Evolutionary conservation across 176 grass and related monocot species (phyloP).

Genomic region (Eremochloa ophiuroides): DNA sequence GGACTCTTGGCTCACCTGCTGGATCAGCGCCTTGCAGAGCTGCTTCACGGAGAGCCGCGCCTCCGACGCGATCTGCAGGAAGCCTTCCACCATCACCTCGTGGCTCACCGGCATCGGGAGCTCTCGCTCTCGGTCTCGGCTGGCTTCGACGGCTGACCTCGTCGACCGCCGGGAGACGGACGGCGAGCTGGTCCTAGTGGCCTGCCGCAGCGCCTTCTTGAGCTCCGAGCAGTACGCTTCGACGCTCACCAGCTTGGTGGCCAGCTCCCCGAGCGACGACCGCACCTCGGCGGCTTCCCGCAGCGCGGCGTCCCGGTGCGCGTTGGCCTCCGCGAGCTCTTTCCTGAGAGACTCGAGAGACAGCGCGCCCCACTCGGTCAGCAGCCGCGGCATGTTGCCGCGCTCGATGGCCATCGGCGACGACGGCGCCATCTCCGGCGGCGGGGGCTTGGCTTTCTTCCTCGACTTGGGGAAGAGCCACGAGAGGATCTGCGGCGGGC

Average conservation of each 20-base stretch:
- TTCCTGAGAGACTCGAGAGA: conserved; percentile 72
- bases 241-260: conserved; percentile 57
- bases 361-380: conserved; percentile 79
- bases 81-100: conserved; percentile 88
- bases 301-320: conserved; percentile 62
- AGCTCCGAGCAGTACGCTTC: conserved; percentile 79
- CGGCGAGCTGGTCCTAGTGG: conserved; percentile 30
- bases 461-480: conserved; percentile 76
- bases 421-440: conserved; percentile 11
- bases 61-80: conserved; percentile 85
- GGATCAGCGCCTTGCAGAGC: conserved; percentile 69
- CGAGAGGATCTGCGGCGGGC: conserved; percentile 58
- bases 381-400: conserved; percentile 71
- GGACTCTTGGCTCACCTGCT: conserved; percentile 44
- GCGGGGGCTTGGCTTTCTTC: conserved; percentile 59
- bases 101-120: conserved; percentile 60
- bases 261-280: conserved; percentile 60
- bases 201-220: conserved; percentile 65
- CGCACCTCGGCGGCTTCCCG: conserved; percentile 65
- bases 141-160: conserved; percentile 32
- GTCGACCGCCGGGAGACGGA: conserved; percentile 49
- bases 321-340: conserved; percentile 70
- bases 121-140: conserved; percentile 41
- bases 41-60: conserved; percentile 72
- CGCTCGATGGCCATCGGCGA: conserved; percentile 49